Base-by-base conservation (phyloP, 2,329 filamentous ascomycete species). In the Curvularia spicifera region DNA sequence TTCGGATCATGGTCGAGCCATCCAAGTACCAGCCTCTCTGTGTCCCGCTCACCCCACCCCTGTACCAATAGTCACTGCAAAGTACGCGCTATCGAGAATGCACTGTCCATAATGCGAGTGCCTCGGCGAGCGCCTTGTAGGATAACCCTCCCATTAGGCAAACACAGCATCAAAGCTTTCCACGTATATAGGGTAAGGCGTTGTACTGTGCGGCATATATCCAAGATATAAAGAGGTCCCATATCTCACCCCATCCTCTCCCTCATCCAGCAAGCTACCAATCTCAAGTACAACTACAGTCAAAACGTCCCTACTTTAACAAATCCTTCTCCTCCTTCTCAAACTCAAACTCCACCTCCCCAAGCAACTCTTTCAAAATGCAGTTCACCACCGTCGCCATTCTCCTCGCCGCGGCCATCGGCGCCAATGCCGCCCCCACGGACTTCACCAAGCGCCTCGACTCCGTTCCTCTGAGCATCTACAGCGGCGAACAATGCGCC, bases 391-490 rank as follows among this genome's bases (percentile, higher is more conserved):
- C 49, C 50, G 4, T 56, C 40, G 10, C 61, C 29, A 33, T 64
- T 29, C 43, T 64, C 51, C 35, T 59, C 26, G 50, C 52, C 35
- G 61, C 56, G 46, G 51, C 53, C 55, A 13, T 20, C 18, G 55
- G 53, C 57, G 56, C 58, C 53, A 59, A 60, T 45, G 59, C 63
- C 24, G 59, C 64, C 26, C 61, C 64, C 10, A 24, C 43, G 46
- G 35, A 33, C 18, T 35, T 49, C n/a, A 53, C 53, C 42, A 53
- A 53, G 48, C 47, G 54, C 31, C 51, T 65, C 44, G 53, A 58
- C 3, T 22, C 55, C n/a, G 58, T 65, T 26, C 65, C 63, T 28
- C 49, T 66, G 44, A 53, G 35, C 37, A 58, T 64, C 59, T 66
- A 56, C 45, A 44, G 49, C 15, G 54, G 58, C 50, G n/a, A 50